These are phyloP conservation scores for Calonectria fujianensis DNA, from an alignment of 2,329 filamentous ascomycete genomes.

Conservation along the genomic window DNA sequence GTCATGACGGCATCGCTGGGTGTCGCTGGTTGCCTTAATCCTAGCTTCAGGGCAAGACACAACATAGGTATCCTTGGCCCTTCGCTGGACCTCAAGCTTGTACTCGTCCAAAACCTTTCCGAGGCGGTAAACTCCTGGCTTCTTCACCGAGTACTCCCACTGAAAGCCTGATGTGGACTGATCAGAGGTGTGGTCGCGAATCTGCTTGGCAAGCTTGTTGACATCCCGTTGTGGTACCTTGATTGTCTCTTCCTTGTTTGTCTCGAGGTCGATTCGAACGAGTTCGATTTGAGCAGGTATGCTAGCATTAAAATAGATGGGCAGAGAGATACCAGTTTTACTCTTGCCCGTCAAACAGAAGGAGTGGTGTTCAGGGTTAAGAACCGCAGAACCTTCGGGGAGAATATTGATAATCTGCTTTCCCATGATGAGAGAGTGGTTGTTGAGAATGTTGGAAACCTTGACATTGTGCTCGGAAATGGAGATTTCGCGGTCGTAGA, in stretches of 20 bases:
- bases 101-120: slow-evolving; percentile 93
- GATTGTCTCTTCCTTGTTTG: slow-evolving; percentile 86
- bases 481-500: slow-evolving; percentile 94
- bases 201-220: slow-evolving; percentile 82
- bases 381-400: slow-evolving; percentile 92
- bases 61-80: slow-evolving; percentile 85
- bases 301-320: slow-evolving; percentile 95
- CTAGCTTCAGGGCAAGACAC: slow-evolving; percentile 88
- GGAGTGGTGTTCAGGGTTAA: slow-evolving; percentile 87
- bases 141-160: slow-evolving; percentile 85
- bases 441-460: slow-evolving; percentile 89
- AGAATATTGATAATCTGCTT: slow-evolving; percentile 98
- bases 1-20: slow-evolving; percentile 88
- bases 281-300: slow-evolving; percentile 91
- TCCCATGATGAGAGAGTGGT: slow-evolving; percentile 93
- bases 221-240: slow-evolving; percentile 84
- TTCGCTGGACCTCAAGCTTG: slow-evolving; percentile 91
- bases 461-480: slow-evolving; percentile 97
- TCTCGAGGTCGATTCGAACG: slow-evolving; percentile 89
- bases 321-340: slow-evolving; percentile 79
- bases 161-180: slow-evolving; percentile 76
- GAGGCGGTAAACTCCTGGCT: slow-evolving; percentile 90
- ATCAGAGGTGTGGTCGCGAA: slow-evolving; percentile 79
- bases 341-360: slow-evolving; percentile 85
- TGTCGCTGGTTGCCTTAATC: slow-evolving; percentile 76